Evolutionary conservation across 148 eudicot genomes (phyloP), one percentile per base, ranked within the genome.

Genomic region (Salicornia ramosissima): DNA sequence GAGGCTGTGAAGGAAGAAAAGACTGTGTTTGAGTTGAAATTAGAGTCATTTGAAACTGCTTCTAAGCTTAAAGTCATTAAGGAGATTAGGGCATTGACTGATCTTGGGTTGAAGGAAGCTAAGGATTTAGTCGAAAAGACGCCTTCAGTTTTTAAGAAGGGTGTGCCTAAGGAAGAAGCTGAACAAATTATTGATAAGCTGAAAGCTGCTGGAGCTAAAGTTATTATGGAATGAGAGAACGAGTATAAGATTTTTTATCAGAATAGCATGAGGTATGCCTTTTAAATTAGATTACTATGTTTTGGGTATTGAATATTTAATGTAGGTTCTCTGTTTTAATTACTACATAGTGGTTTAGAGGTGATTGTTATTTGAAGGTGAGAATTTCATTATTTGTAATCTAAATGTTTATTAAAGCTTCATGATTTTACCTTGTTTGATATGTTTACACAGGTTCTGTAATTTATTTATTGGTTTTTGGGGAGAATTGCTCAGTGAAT

Each of bases 71-170:
- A 94, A 74, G 84, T 94, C 30, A 88, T 94, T 43, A 94, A 94
- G 75, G 97, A 90, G 74, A 82, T 94, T 1, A 88, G 97, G 71
- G 77, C 82, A 26, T 79, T 79, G 67, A 91, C 99, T 15, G 91
- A 91, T 12, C 78, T 88, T 81, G 99, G 97, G 24, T 84, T 94
- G 31, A 94, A 94, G 78, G 99, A 94, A 79, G 96, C 99, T 6
- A 94, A 91, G 80, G 97, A 89, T 24, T 82, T 94, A 59, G 99
- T 94, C 65, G 99, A 94, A 85, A 94, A 94, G 80, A n/a, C 90
- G 21, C 97, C 97, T 7, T 75, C 90, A 30, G 72, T 91, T 59
- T 77, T 94, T 64, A 94, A 90, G 77, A 77, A 68, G 68, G 96
- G 96, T 6, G 91, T 91, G 49, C 74, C 96, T 1, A 94, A 90